phyloP scores from a whole-genome alignment of 345 rosid genomes.

The Microthlaspi erraticum region DNA sequence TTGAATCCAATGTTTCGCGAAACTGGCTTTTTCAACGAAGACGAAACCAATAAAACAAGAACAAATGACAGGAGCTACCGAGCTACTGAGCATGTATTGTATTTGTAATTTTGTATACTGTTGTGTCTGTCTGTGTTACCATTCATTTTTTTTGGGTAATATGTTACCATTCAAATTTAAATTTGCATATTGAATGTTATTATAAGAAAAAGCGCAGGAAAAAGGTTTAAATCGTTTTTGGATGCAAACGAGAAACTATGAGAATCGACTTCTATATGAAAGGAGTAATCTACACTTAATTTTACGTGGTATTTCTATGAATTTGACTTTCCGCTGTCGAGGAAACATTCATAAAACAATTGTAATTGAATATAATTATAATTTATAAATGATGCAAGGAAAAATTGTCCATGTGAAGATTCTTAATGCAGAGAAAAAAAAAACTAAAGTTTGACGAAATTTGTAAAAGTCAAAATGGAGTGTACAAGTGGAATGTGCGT shows the following conservation, averaged over 20 bases:
- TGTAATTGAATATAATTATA: not conserved
- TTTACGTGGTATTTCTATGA: not conserved
- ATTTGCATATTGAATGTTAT: no score
- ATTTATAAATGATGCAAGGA: not conserved
- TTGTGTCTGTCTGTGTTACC: no score
- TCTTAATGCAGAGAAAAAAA: not conserved
- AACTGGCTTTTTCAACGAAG: not conserved
- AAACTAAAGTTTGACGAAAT: not conserved
- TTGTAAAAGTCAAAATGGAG: conserved; percentile 11
- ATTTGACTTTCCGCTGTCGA: conserved; percentile 13
- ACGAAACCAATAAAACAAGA: not conserved
- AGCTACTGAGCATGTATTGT: no score
- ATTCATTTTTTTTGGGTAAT: no score
- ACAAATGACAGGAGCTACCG: no score
- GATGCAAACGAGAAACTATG: not conserved
- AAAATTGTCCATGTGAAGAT: not conserved
- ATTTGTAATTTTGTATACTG: no score
- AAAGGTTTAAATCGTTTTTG: no score
- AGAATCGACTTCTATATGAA: not conserved
- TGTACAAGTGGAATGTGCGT: conserved; percentile 4
- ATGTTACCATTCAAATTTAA: no score
- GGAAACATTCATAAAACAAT: not conserved
- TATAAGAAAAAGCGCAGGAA: no score
- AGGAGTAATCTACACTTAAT: not conserved
- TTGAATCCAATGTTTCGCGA: not conserved